phyloP scores from a whole-genome alignment of 2,329 filamentous ascomycete genomes.

The Ophidiomyces ophidiicola region DNA sequence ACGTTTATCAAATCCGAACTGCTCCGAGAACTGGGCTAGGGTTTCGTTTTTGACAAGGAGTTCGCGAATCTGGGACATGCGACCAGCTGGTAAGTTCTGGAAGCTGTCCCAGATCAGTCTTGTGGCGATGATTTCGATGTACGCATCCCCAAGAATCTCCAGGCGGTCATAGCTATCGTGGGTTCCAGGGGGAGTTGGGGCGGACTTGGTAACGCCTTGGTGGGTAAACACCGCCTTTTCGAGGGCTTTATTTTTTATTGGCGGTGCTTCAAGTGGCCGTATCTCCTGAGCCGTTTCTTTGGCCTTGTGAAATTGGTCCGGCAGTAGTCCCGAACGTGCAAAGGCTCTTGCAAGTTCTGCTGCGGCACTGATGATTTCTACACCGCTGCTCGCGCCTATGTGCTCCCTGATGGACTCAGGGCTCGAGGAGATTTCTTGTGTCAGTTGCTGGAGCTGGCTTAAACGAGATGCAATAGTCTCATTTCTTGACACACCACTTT shows the following conservation, averaged over 20 bases:
- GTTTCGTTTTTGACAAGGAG: conserved; percentile 69
- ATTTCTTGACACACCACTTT: background rate
- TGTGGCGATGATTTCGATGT: conserved; percentile 64
- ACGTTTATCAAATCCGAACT: conserved; percentile 58
- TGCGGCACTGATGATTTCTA: conserved; percentile 17
- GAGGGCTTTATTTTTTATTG: conserved; percentile 47
- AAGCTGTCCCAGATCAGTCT: conserved; percentile 65
- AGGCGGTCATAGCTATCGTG: conserved; percentile 61
- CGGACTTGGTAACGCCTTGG: conserved; percentile 33
- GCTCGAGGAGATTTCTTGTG: conserved; percentile 18
- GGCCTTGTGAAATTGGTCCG: background rate
- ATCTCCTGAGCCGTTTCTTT: background rate
- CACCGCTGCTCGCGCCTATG: conserved; percentile 12
- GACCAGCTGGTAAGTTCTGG: conserved; percentile 51
- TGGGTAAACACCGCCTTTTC: conserved; percentile 58
- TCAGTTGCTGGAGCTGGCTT: conserved; percentile 16
- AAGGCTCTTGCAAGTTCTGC: conserved; percentile 19
- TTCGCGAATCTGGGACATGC: conserved; percentile 65
- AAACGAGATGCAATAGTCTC: conserved; percentile 16
- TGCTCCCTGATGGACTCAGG: conserved; percentile 13
- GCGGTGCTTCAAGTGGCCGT: conserved; percentile 38
- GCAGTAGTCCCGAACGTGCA: conserved; percentile 1
- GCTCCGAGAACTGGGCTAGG: conserved; percentile 53
- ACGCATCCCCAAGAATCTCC: conserved; percentile 82
- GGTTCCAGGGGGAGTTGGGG: conserved; percentile 15